These are phyloP conservation scores for Zygosaccharomyces rouxii DNA, from an alignment of 805 yeast species.

Conservation along the genomic window DNA sequence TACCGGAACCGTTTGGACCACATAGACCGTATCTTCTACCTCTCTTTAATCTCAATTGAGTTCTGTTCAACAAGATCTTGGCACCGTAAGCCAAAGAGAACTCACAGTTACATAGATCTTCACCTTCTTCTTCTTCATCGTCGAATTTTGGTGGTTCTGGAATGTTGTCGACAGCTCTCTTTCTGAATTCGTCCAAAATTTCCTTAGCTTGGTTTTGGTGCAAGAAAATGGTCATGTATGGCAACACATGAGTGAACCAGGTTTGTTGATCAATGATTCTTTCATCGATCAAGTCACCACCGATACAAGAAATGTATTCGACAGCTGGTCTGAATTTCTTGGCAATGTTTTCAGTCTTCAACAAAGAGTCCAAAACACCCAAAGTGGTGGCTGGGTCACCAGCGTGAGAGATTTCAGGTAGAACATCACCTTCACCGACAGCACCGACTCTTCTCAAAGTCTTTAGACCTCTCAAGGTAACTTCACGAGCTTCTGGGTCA, in stretches of 20 bases:
- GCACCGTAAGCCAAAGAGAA: slow-evolving; percentile 99
- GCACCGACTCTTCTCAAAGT: slow-evolving; percentile 99
- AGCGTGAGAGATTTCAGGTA: slow-evolving; percentile 98
- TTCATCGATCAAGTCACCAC: slow-evolving; percentile 98
- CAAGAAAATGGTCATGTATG: slow-evolving; percentile 93
- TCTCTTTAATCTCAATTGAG: slow-evolving; percentile 97
- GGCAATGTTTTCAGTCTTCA: slow-evolving; percentile 63
- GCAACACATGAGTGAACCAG: slow-evolving; percentile 85
- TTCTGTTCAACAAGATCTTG: slow-evolving; percentile 98
- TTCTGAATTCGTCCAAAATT: slow-evolving; percentile 89
- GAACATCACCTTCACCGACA: slow-evolving; percentile 79
- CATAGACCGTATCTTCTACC: slow-evolving; percentile 98
- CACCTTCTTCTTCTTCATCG: slow-evolving; percentile 98
- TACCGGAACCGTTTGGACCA: slow-evolving; percentile 99
- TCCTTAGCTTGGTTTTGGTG: slow-evolving; percentile 91
- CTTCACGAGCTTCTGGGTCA: slow-evolving; percentile 99
- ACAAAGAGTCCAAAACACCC: slow-evolving; percentile 70
- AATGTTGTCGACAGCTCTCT: slow-evolving; percentile 94
- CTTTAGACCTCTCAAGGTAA: slow-evolving; percentile 93
- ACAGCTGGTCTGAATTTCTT: slow-evolving; percentile 75
- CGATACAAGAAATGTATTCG: slow-evolving; percentile 88
- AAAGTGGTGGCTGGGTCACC: slow-evolving; percentile 92
- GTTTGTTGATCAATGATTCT: slow-evolving; percentile 87
- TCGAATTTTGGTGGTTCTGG: slow-evolving; percentile 95
- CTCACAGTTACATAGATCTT: slow-evolving; percentile 99